These are phyloP conservation scores for Sonneratia alba DNA, from an alignment of 345 rosid species.

Conservation along the genomic window DNA sequence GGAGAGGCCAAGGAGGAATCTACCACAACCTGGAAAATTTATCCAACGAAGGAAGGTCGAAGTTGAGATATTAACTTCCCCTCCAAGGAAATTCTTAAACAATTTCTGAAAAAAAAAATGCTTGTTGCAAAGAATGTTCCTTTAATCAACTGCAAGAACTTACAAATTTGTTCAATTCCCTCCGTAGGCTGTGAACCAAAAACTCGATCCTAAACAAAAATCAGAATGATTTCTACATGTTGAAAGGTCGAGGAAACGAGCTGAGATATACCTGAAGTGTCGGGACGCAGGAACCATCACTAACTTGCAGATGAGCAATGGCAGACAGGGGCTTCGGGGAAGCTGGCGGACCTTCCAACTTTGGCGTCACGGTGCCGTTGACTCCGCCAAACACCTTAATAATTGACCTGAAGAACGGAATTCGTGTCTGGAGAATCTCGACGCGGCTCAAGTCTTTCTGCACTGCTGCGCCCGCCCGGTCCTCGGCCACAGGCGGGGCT, in stretches of 20 bases:
- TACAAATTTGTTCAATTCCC: not conserved
- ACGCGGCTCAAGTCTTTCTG: slow-evolving; percentile 35
- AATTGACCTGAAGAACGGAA: slow-evolving; percentile 53
- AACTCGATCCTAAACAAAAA: not conserved
- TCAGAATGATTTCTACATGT: not conserved
- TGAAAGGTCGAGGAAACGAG: not conserved
- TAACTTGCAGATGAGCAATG: slow-evolving; percentile 31
- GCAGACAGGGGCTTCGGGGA: slow-evolving; percentile 23
- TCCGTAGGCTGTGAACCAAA: not conserved
- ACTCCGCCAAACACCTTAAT: slow-evolving; percentile 46
- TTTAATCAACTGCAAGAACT: not conserved
- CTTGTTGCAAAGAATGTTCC: not conserved
- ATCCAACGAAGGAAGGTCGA: not conserved
- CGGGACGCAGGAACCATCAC: slow-evolving; percentile 68
- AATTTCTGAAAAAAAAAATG: not conserved
- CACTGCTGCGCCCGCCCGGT: slow-evolving; percentile 6
- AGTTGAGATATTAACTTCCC: not conserved
- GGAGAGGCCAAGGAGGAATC: slow-evolving; percentile 47
- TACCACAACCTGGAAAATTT: slow-evolving; percentile 44
- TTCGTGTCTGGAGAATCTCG: slow-evolving; percentile 57
- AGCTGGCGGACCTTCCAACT: slow-evolving; percentile 19
- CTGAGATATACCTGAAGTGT: slow-evolving; percentile 43
- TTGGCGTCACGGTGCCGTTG: slow-evolving; percentile 26
- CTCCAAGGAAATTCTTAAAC: not conserved
- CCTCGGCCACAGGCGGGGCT: slow-evolving; percentile 12